Conservation (phyloP, 2,329 filamentous ascomycete genomes). For the Aspergillus sp. region DNA sequence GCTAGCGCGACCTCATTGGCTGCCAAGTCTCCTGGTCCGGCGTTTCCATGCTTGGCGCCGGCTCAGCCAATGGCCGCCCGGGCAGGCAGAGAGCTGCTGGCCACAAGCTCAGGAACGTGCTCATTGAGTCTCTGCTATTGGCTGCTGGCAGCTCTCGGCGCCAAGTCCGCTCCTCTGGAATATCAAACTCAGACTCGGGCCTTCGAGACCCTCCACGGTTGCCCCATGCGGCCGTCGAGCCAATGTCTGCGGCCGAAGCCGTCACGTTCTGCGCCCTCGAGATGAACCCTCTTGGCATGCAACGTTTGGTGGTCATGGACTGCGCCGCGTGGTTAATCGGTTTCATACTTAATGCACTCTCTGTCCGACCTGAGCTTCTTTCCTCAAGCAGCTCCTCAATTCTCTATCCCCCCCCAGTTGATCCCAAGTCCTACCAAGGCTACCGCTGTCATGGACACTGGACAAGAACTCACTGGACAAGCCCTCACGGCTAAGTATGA, state of each 20-base stretch:
- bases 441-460: neutral
- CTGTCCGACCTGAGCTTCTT: neutral
- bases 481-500: conserved; percentile 27
- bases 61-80: neutral
- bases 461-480: neutral
- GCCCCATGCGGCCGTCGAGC: neutral
- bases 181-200: too few species aligned
- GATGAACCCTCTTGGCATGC: conserved; percentile 1
- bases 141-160: neutral
- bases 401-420: neutral
- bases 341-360: neutral
- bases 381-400: neutral
- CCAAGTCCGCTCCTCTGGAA: conserved; percentile 18
- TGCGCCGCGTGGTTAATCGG: neutral
- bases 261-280: conserved; percentile 13
- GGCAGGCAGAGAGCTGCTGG: neutral
- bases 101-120: conserved; percentile 20
- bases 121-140: neutral
- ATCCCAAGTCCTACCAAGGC: too few species aligned
- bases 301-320: neutral
- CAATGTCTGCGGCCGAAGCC: conserved; percentile 3
- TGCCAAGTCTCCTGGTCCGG: neutral
- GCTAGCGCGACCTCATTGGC: neutral
- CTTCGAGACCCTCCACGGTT: neutral
- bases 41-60: neutral